phyloP scores from a whole-genome alignment of 176 grass and related monocot species.

The Musa itinerans region DNA sequence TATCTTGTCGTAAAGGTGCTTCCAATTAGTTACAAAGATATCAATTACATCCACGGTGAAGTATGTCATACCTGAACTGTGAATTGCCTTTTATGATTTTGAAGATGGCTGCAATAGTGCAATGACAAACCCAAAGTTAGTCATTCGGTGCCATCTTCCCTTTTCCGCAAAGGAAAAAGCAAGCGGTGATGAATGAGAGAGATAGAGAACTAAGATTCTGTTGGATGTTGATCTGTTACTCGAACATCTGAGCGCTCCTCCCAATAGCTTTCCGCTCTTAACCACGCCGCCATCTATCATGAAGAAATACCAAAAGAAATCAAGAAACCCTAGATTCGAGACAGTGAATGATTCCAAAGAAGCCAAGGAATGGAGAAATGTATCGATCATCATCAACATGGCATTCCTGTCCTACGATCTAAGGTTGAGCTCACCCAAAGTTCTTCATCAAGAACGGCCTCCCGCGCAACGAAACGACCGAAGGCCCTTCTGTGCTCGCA shows the following conservation, averaged over 20 bases:
- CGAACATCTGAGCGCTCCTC: conserved; percentile 40
- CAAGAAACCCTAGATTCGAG: neutral
- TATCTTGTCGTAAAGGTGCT: neutral
- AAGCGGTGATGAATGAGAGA: neutral
- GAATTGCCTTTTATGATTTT: conserved; percentile 59
- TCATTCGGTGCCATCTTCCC: neutral
- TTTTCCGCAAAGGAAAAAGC: conserved; percentile 5
- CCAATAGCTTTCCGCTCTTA: conserved; percentile 50
- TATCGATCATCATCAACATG: conserved; percentile 36
- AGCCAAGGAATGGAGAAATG: no score
- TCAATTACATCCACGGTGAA: conserved; percentile 5
- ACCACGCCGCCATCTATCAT: conserved; percentile 60
- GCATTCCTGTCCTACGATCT: conserved; percentile 22
- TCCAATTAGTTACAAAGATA: conserved; percentile 6
- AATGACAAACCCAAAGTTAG: neutral
- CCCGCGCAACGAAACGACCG: conserved; percentile 53
- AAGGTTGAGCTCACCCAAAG: conserved; percentile 45
- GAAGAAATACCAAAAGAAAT: conserved; percentile 10
- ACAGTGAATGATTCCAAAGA: no score
- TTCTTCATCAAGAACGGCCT: conserved; percentile 69
- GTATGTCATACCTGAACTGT: conserved; percentile 39
- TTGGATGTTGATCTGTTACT: conserved; percentile 22
- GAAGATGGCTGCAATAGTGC: conserved; percentile 43
- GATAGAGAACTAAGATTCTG: neutral
- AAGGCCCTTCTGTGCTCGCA: conserved; percentile 51